These are phyloP conservation scores for Agmasoma carcini DNA, from an alignment of 371 early-diverging fungal genomes.

Conservation along the genomic window DNA sequence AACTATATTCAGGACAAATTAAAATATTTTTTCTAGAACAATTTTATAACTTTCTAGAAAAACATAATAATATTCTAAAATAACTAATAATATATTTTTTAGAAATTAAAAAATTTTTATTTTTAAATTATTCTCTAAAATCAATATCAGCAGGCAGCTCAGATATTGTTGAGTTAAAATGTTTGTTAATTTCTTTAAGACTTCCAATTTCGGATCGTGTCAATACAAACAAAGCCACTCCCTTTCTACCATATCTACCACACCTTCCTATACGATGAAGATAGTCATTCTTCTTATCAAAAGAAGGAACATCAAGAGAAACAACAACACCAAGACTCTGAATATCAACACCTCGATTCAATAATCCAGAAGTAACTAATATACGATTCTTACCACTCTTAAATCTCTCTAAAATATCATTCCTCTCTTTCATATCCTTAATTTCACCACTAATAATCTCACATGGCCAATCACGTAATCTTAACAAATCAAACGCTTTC, in stretches of 20 bases:
- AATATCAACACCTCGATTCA: slow-evolving; percentile 96
- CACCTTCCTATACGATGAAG: slow-evolving; percentile 77
- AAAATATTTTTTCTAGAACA: too few relatives aligned
- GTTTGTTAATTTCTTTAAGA: slow-evolving; percentile 80
- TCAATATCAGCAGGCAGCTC: slow-evolving; percentile 69
- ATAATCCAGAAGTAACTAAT: slow-evolving; percentile 86
- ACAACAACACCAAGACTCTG: slow-evolving; percentile 93
- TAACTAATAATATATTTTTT: too few relatives aligned
- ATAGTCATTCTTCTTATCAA: slow-evolving; percentile 78
- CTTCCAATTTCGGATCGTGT: slow-evolving; percentile 73
- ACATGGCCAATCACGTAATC: slow-evolving; percentile 76
- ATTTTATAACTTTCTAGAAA: too few relatives aligned
- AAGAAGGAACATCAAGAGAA: slow-evolving; percentile 87
- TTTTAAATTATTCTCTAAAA: slow-evolving; percentile 29
- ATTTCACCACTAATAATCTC: slow-evolving; percentile 94
- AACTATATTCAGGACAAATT: too few relatives aligned
- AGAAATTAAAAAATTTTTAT: too few relatives aligned
- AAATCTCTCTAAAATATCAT: slow-evolving; percentile 87
- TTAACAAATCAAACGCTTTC: slow-evolving; percentile 80
- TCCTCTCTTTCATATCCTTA: slow-evolving; percentile 82
- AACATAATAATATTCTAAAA: too few relatives aligned
- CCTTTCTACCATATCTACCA: slow-evolving; percentile 97
- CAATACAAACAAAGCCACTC: slow-evolving; percentile 97
- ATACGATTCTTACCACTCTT: slow-evolving; percentile 68
- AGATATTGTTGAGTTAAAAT: slow-evolving; percentile 85